Evolutionary conservation across 306 rosid genomes (phyloP).

Genomic region (Trifolium pratense): DNA sequence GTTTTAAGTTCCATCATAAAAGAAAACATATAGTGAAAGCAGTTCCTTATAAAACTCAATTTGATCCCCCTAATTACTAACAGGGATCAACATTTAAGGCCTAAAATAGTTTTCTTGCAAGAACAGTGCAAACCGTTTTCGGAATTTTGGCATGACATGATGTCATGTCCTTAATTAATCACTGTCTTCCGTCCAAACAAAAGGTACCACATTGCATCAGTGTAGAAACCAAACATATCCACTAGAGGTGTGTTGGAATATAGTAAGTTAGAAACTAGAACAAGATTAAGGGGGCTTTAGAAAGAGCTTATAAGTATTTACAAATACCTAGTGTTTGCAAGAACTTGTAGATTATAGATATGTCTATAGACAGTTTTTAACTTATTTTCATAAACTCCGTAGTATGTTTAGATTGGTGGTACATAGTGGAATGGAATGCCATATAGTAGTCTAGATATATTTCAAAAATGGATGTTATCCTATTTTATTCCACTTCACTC

Average conservation of each 20-base stretch:
- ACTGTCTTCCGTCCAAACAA: slow-evolving; percentile 2
- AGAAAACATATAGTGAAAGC: neutral
- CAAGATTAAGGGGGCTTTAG: too few relatives aligned
- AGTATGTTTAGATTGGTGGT: too few relatives aligned
- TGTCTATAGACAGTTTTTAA: too few relatives aligned
- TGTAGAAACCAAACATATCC: neutral
- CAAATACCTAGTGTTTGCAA: neutral
- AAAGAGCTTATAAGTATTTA: neutral
- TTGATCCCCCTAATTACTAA: slow-evolving; percentile 1
- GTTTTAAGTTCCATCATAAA: neutral
- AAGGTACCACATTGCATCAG: neutral
- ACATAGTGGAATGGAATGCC: too few relatives aligned
- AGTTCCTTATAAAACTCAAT: slow-evolving; percentile 5
- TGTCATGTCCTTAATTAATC: neutral
- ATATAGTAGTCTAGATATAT: too few relatives aligned
- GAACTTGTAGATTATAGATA: neutral
- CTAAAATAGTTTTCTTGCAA: neutral
- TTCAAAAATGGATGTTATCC: too few relatives aligned
- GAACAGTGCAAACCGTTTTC: neutral
- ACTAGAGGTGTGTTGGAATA: neutral
- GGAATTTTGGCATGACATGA: neutral
- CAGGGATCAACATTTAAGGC: neutral
- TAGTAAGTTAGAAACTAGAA: neutral
- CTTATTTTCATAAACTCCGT: neutral
- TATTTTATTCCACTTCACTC: too few relatives aligned